A percentile compares a stretch with the other conserved stretches of the same genome.
These are phyloP conservation scores for Aspergillus heteromorphus DNA, from an alignment of 495 filamentous ascomycete genomes.

Conservation along the genomic window DNA sequence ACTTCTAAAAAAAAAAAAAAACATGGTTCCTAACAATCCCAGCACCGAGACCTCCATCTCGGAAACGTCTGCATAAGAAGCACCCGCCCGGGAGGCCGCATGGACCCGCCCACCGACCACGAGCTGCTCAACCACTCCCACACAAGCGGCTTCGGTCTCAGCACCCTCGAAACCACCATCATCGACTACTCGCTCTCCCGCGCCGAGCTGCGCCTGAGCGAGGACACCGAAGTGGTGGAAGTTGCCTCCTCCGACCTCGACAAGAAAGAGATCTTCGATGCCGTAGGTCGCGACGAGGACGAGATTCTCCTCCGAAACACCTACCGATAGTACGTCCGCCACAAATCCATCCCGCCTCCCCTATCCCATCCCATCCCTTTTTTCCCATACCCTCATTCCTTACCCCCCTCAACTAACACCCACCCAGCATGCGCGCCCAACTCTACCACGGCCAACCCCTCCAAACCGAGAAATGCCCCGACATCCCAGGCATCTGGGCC, in stretches of 20 bases:
- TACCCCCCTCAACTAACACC: conserved; percentile 4
- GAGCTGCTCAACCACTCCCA: conserved; percentile 25
- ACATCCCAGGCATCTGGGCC: conserved; percentile 39
- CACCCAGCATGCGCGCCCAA: conserved; percentile 37
- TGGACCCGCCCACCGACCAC: conserved; percentile 27
- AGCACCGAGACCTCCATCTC: conserved; percentile 83
- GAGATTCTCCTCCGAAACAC: conserved; percentile 38
- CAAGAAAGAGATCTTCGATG: conserved; percentile 43
- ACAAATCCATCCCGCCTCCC: too few relatives aligned
- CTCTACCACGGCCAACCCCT: conserved; percentile 33
- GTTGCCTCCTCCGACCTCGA: conserved; percentile 43
- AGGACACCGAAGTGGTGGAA: conserved; percentile 22
- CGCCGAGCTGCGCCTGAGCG: conserved; percentile 33
- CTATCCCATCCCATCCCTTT: not conserved
- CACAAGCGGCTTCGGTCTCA: conserved; percentile 57
- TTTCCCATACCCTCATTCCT: not conserved
- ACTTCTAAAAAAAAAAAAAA: not conserved
- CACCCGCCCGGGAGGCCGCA: conserved; percentile 31
- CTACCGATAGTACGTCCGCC: conserved; percentile 34
- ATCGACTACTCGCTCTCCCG: conserved; percentile 89
- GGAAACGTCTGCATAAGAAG: conserved; percentile 75
- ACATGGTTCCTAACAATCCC: conserved; percentile 1
- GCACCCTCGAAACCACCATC: conserved; percentile 69
- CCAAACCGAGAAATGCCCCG: conserved; percentile 24
- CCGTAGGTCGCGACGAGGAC: conserved; percentile 39